phyloP scores from a whole-genome alignment of 2,329 filamentous ascomycete genomes.

The Lachnellula arida region DNA sequence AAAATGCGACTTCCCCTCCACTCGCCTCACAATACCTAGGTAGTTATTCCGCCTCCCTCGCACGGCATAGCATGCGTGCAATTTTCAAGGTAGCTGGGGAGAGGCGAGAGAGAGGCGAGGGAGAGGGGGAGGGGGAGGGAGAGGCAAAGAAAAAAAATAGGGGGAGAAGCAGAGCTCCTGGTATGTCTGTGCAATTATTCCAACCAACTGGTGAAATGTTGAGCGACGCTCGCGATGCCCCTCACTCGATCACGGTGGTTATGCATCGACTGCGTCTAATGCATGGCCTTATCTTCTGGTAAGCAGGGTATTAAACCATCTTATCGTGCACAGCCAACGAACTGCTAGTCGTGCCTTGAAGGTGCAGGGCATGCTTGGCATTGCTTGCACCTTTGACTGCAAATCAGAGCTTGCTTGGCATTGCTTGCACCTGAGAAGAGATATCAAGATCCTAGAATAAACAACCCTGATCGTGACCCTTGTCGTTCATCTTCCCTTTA shows the following conservation, averaged over 20 bases:
- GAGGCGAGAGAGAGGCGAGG: not conserved
- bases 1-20: not conserved
- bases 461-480: not conserved
- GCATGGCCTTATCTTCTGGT: conserved; percentile 8
- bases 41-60: not conserved
- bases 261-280: not conserved
- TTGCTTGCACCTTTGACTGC: not conserved
- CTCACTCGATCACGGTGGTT: not conserved
- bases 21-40: not conserved
- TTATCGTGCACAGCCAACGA: conserved; percentile 7
- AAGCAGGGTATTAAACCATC: not conserved
- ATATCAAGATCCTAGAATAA: not conserved
- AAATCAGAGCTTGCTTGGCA: not conserved
- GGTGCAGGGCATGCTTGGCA: not conserved
- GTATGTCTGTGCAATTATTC: not conserved
- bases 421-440: not conserved
- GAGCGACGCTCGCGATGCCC: not conserved
- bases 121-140: not conserved
- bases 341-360: conserved; percentile 7
- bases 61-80: not conserved
- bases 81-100: not conserved
- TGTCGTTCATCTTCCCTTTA: not conserved
- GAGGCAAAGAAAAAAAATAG: not conserved
- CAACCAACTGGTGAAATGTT: not conserved
- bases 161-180: not conserved